phyloP scores from a whole-genome alignment of 257 asterid genomes.

The Echium plantagineum region DNA sequence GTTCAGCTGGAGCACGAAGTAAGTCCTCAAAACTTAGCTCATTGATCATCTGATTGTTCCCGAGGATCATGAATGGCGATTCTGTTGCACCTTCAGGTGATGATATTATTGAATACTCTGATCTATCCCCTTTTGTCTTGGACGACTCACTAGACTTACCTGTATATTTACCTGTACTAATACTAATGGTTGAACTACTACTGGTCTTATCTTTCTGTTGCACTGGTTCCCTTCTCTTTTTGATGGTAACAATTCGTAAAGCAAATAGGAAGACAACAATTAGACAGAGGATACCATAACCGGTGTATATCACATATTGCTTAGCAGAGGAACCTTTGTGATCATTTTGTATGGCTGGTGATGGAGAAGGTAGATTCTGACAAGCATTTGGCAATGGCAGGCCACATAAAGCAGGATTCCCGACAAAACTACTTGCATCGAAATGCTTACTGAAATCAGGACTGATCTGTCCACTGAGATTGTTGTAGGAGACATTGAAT shows the following conservation, averaged over 20 bases:
- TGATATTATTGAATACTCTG: slow-evolving; percentile 50
- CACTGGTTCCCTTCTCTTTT: slow-evolving; percentile 6
- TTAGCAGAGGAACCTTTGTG: slow-evolving; percentile 17
- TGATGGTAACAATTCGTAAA: slow-evolving; percentile 10
- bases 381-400: slow-evolving; percentile 30
- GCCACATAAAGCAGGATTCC: slow-evolving; percentile 63
- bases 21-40: slow-evolving; percentile 60
- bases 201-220: slow-evolving; percentile 8
- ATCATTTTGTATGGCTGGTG: slow-evolving; percentile 8
- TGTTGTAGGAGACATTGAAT: slow-evolving; percentile 61
- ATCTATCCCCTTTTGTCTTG: slow-evolving; percentile 32
- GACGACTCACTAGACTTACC: slow-evolving; percentile 34
- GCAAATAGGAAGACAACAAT: slow-evolving; percentile 22
- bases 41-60: slow-evolving; percentile 17
- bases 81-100: slow-evolving; percentile 43
- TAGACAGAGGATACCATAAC: slow-evolving; percentile 44
- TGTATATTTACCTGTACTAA: background rate
- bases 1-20: slow-evolving; percentile 59
- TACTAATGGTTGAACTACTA: slow-evolving; percentile 14
- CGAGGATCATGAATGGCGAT: background rate
- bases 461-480: slow-evolving; percentile 33
- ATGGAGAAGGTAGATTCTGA: slow-evolving; percentile 17
- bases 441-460: slow-evolving; percentile 37
- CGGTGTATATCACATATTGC: slow-evolving; percentile 40
- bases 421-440: slow-evolving; percentile 26